These are phyloP conservation scores for Stenogyne calaminthoides DNA, from an alignment of 305 asterid genomes.

Conservation along the genomic window DNA sequence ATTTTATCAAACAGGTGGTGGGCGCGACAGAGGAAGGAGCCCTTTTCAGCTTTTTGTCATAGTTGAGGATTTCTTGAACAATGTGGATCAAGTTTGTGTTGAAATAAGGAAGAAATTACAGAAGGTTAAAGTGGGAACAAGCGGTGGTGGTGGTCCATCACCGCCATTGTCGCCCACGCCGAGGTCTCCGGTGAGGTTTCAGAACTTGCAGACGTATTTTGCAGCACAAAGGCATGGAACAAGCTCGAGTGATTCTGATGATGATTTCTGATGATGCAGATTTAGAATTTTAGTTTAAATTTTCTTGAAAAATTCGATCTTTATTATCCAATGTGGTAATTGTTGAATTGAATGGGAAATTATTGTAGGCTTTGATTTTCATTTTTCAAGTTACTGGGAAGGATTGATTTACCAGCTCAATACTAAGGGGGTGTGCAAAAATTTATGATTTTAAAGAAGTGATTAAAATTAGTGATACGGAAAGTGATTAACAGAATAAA, in stretches of 20 bases:
- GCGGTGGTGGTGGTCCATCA: slow-evolving; percentile 39
- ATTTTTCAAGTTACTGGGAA: not conserved
- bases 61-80: slow-evolving; percentile 67
- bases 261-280: slow-evolving; percentile 47
- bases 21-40: slow-evolving; percentile 43
- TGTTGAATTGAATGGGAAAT: not conserved
- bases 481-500: too few relatives aligned
- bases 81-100: slow-evolving; percentile 62
- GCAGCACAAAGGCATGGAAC: slow-evolving; percentile 38
- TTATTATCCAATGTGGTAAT: not conserved
- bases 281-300: not conserved
- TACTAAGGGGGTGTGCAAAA: too few relatives aligned
- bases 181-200: slow-evolving; percentile 56
- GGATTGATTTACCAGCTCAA: too few relatives aligned
- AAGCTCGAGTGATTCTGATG: slow-evolving; percentile 66
- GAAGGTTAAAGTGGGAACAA: slow-evolving; percentile 35
- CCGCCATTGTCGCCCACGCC: slow-evolving; percentile 55
- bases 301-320: not conserved
- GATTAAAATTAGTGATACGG: too few relatives aligned
- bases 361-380: not conserved
- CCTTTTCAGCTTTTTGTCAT: slow-evolving; percentile 61
- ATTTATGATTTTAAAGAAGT: too few relatives aligned
- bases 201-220: slow-evolving; percentile 55
- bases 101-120: slow-evolving; percentile 50
- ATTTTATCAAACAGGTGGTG: slow-evolving; percentile 61